Conservation (phyloP, 192 early-diverging fungal species). For the Glomus cerebriforme region DNA sequence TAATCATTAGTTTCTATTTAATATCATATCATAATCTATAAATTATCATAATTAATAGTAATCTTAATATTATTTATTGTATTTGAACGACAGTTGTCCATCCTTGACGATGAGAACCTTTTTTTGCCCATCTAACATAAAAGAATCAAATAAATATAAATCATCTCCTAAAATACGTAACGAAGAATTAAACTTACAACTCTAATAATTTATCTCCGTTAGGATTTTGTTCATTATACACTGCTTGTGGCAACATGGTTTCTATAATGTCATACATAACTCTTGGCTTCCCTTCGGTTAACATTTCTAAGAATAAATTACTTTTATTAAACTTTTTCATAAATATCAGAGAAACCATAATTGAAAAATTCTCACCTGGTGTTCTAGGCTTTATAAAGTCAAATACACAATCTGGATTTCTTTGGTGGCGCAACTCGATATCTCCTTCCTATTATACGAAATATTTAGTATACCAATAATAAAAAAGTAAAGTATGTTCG, state of each 20-base stretch:
- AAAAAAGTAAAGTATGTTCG: not conserved
- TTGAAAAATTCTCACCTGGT: constrained; percentile 27
- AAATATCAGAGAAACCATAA: not conserved
- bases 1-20: no score
- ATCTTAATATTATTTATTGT: not conserved
- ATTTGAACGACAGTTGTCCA: constrained; percentile 59
- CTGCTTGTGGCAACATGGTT: constrained; percentile 81
- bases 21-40: no score
- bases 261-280: constrained; percentile 89
- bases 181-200: constrained; percentile 59
- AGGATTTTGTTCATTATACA: constrained; percentile 62
- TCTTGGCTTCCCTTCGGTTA: constrained; percentile 76
- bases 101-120: constrained; percentile 44
- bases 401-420: constrained; percentile 93
- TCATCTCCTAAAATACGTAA: not conserved
- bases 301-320: constrained; percentile 34
- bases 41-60: no score
- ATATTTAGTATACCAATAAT: not conserved
- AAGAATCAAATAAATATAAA: constrained; percentile 11
- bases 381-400: constrained; percentile 84
- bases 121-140: constrained; percentile 51
- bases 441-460: constrained; percentile 67
- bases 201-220: constrained; percentile 73
- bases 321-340: not conserved
- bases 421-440: constrained; percentile 88